Evolutionary conservation across 768 basidiomycete genomes (phyloP).

Genomic region (Cystofilobasidium bisporidii): DNA sequence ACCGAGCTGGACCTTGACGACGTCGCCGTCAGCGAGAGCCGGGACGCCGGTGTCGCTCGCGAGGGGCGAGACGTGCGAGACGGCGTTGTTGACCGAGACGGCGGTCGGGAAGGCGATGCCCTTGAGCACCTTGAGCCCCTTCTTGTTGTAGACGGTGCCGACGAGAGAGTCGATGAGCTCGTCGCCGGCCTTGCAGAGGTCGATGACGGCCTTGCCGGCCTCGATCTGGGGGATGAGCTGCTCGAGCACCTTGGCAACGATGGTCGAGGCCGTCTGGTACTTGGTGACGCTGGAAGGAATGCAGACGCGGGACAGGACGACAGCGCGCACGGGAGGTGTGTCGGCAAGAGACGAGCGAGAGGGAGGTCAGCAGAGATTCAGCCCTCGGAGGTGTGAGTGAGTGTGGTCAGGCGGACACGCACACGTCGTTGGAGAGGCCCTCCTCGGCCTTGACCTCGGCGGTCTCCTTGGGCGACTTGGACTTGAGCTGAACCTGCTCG

Average conservation of each 20-base stretch:
- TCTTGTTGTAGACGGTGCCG: conserved; percentile 77
- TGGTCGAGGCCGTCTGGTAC: conserved; percentile 78
- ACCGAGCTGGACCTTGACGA: conserved; percentile 92
- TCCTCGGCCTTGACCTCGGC: conserved; percentile 37
- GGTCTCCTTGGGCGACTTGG: conserved; percentile 30
- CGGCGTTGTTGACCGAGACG: conserved; percentile 88
- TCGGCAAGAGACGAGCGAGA: neutral
- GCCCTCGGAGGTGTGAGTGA: neutral
- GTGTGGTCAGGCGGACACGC: conserved; percentile 24
- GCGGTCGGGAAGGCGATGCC: conserved; percentile 91
- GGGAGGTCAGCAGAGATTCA: neutral
- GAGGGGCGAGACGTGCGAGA: conserved; percentile 94
- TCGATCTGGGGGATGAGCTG: conserved; percentile 65
- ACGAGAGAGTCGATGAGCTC: conserved; percentile 81
- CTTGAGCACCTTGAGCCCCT: conserved; percentile 76
- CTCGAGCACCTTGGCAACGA: conserved; percentile 73
- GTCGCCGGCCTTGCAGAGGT: conserved; percentile 88
- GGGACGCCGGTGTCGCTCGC: conserved; percentile 51
- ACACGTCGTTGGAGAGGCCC: conserved; percentile 40
- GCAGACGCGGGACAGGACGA: neutral
- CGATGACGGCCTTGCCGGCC: conserved; percentile 74
- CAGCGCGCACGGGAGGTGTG: neutral
- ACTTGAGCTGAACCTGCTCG: conserved; percentile 24
- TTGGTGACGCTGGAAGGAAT: conserved; percentile 38
- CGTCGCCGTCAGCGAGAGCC: conserved; percentile 56